phyloP scores from a whole-genome alignment of 2,329 filamentous ascomycete genomes.

The Penicillium sp. region DNA sequence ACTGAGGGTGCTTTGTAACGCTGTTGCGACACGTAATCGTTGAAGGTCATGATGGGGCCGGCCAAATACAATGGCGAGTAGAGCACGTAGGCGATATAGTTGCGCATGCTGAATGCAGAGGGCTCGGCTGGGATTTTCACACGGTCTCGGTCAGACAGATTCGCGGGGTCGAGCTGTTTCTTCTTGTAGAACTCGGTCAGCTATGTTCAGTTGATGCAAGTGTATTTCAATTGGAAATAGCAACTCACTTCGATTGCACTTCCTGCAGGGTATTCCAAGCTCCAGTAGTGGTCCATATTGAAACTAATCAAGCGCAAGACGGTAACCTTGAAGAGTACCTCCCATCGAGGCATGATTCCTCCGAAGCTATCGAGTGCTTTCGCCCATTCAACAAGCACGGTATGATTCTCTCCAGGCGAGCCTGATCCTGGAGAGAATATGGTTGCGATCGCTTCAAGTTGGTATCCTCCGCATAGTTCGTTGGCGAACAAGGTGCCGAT shows the following conservation, averaged over 20 bases:
- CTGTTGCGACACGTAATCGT: slow-evolving; percentile 91
- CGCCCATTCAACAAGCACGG: slow-evolving; percentile 65
- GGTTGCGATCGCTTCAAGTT: slow-evolving; percentile 67
- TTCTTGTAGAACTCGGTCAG: slow-evolving; percentile 69
- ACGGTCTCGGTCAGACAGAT: slow-evolving; percentile 87
- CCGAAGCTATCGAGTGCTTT: slow-evolving; percentile 77
- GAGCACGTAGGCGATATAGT: slow-evolving; percentile 86
- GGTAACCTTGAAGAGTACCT: slow-evolving; percentile 97
- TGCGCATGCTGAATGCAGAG: slow-evolving; percentile 76
- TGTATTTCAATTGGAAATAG: neutral
- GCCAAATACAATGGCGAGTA: slow-evolving; percentile 93
- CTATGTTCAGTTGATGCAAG: slow-evolving; percentile 6
- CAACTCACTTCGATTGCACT: slow-evolving; percentile 80
- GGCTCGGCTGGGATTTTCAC: slow-evolving; percentile 75
- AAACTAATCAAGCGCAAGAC: slow-evolving; percentile 92
- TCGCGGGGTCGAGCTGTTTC: slow-evolving; percentile 93
- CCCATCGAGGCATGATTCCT: slow-evolving; percentile 88
- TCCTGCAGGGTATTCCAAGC: slow-evolving; percentile 66
- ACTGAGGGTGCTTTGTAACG: slow-evolving; percentile 76
- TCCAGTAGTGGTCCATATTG: slow-evolving; percentile 98
- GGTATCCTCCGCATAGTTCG: slow-evolving; percentile 81
- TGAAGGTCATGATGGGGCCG: slow-evolving; percentile 94
- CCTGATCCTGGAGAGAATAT: slow-evolving; percentile 47
- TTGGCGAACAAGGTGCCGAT: slow-evolving; percentile 86
- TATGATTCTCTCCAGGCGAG: slow-evolving; percentile 47